phyloP scores from a whole-genome alignment of 1,284 basidiomycete genomes.

The Ceratorhiza oryzae-sativae region DNA sequence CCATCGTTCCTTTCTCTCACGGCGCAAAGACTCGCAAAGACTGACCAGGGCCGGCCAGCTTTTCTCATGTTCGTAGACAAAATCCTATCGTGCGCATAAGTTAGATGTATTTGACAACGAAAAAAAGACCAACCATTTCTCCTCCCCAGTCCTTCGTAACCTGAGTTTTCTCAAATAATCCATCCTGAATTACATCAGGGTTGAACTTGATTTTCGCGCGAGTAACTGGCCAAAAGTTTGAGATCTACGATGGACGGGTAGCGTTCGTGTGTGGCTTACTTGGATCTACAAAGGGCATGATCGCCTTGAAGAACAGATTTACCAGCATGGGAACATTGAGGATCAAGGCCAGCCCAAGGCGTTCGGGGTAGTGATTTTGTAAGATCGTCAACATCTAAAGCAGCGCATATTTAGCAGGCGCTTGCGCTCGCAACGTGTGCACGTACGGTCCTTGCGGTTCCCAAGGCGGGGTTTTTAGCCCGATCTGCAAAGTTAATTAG shows the following conservation, averaged over 20 bases:
- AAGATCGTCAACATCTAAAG: conserved; percentile 56
- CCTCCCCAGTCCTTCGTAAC: conserved; percentile 71
- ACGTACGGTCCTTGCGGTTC: conserved; percentile 61
- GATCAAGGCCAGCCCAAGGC: conserved; percentile 85
- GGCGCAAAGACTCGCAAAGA: conserved; percentile 61
- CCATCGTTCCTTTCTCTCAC: conserved; percentile 67
- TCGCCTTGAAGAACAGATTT: conserved; percentile 81
- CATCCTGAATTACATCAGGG: conserved; percentile 65
- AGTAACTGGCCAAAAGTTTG: conserved; percentile 58
- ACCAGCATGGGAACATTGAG: conserved; percentile 84
- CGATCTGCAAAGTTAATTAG: conserved; percentile 85
- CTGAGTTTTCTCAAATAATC: conserved; percentile 64
- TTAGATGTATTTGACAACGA: neutral
- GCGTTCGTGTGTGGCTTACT: conserved; percentile 15
- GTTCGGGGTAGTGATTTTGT: conserved; percentile 90
- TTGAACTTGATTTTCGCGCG: conserved; percentile 75
- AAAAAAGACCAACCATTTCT: conserved; percentile 45
- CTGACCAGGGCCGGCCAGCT: conserved; percentile 75
- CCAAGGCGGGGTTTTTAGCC: conserved; percentile 75
- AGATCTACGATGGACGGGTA: too few species aligned
- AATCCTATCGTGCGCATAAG: conserved; percentile 49
- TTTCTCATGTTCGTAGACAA: conserved; percentile 72
- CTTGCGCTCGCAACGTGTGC: neutral
- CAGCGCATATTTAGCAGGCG: conserved; percentile 11
- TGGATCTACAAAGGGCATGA: conserved; percentile 82